A percentile compares a stretch with the other conserved stretches of the same genome.
These are phyloP conservation scores for Mortierella sp. DNA, from an alignment of 371 early-diverging fungal species.

Conservation along the genomic window DNA sequence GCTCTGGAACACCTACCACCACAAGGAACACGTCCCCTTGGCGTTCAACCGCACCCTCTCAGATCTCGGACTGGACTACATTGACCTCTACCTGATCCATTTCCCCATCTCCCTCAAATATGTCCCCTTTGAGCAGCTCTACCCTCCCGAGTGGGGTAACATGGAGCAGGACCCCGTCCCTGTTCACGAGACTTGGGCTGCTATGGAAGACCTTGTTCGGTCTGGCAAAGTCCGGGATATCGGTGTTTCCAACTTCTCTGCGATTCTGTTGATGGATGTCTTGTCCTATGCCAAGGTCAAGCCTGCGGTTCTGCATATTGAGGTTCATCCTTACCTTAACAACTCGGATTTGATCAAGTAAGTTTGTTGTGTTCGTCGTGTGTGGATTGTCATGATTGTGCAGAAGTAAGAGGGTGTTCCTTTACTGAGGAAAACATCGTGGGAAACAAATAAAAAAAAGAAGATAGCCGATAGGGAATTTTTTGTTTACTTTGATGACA, in stretches of 20 bases:
- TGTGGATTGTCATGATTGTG: neutral
- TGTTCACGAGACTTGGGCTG: slow-evolving; percentile 62
- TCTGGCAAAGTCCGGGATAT: slow-evolving; percentile 65
- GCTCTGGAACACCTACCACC: slow-evolving; percentile 66
- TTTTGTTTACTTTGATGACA: neutral
- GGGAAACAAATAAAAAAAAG: neutral
- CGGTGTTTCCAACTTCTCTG: slow-evolving; percentile 74
- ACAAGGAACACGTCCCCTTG: slow-evolving; percentile 55
- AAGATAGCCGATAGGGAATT: neutral
- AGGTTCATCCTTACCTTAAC: slow-evolving; percentile 78
- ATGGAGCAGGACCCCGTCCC: slow-evolving; percentile 52
- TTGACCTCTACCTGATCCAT: slow-evolving; percentile 86
- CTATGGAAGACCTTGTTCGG: slow-evolving; percentile 64
- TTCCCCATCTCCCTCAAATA: slow-evolving; percentile 70
- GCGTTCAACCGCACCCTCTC: slow-evolving; percentile 56
- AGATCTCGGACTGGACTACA: slow-evolving; percentile 70
- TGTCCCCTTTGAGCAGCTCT: slow-evolving; percentile 45
- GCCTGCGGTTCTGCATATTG: slow-evolving; percentile 72
- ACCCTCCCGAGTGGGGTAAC: slow-evolving; percentile 59
- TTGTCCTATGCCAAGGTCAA: slow-evolving; percentile 65
- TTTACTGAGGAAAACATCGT: no score
- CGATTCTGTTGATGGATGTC: slow-evolving; percentile 64
- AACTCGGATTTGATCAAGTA: slow-evolving; percentile 67
- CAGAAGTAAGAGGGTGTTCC: neutral
- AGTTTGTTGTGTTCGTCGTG: neutral